Evolutionary conservation across 2,329 filamentous ascomycete genomes (phyloP).

Genomic region (Sphaceloma murrayae): DNA sequence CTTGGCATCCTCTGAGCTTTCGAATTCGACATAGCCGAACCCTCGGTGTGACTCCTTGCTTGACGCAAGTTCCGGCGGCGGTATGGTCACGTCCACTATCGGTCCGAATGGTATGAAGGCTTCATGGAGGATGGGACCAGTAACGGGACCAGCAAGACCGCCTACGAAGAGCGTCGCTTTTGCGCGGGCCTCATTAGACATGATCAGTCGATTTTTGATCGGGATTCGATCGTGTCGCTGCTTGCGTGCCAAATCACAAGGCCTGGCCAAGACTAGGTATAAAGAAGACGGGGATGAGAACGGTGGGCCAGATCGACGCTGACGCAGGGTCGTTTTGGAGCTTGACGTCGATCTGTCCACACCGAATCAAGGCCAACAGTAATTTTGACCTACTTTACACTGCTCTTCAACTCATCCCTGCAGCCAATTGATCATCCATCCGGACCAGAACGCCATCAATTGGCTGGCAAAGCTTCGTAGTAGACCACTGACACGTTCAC

Average conservation of each 20-base stretch:
- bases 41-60: constrained; percentile 73
- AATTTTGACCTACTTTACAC: constrained; percentile 11
- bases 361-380: constrained; percentile 3
- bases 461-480: neutral
- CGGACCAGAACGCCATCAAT: too few relatives aligned
- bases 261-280: too few relatives aligned
- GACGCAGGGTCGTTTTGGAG: constrained; percentile 4
- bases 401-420: neutral
- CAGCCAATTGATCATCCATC: constrained; percentile 10
- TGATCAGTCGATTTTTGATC: constrained; percentile 40
- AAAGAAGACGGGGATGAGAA: neutral
- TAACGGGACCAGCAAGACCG: constrained; percentile 72
- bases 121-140: constrained; percentile 64
- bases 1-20: constrained; percentile 71
- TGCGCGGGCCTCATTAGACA: constrained; percentile 74
- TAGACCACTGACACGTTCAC: constrained; percentile 18
- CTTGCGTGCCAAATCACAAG: too few relatives aligned
- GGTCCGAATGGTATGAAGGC: constrained; percentile 97
- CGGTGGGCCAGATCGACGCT: neutral
- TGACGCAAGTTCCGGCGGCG: constrained; percentile 75
- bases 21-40: constrained; percentile 94
- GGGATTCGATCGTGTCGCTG: too few relatives aligned
- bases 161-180: constrained; percentile 91
- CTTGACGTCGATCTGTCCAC: constrained; percentile 16
- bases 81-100: constrained; percentile 81